Evolutionary conservation across 345 rosid species (phyloP).

Genomic region (Firmiana major): DNA sequence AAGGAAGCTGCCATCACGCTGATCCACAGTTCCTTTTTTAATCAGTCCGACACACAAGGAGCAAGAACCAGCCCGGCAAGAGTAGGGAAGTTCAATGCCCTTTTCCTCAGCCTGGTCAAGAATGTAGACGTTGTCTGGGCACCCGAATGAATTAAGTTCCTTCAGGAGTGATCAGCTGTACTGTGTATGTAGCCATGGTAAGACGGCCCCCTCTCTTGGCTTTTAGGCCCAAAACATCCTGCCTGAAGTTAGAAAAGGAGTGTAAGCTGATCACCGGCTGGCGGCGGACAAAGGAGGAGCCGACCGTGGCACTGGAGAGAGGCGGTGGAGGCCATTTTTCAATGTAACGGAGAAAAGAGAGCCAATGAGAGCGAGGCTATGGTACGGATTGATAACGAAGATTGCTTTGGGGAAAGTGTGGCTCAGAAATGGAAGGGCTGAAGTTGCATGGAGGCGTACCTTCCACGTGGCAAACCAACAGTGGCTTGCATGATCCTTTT

Average conservation of each 20-base stretch:
- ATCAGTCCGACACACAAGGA: constrained; percentile 77
- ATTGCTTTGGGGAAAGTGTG: constrained; percentile 27
- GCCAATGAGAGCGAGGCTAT: not conserved
- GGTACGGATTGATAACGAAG: constrained; percentile 16
- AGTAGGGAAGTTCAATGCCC: constrained; percentile 87
- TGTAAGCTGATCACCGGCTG: constrained; percentile 41
- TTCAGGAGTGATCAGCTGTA: constrained; percentile 67
- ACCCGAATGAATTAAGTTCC: constrained; percentile 50
- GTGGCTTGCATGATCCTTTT: constrained; percentile 49
- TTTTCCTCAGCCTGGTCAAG: constrained; percentile 69
- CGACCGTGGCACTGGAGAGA: constrained; percentile 55
- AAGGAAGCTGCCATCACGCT: constrained; percentile 77
- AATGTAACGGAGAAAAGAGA: not conserved
- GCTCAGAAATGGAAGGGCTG: constrained; percentile 7
- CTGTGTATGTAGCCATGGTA: constrained; percentile 73
- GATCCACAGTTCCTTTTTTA: constrained; percentile 51
- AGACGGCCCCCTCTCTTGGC: constrained; percentile 45
- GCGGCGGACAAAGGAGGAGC: constrained; percentile 54
- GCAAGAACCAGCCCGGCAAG: constrained; percentile 95
- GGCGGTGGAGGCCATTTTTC: constrained; percentile 49
- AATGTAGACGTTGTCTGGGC: constrained; percentile 59
- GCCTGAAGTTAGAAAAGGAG: constrained; percentile 40
- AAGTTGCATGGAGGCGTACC: constrained; percentile 32
- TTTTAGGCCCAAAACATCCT: constrained; percentile 63
- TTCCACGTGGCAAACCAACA: constrained; percentile 57